Evolutionary conservation across 1,284 basidiomycete species (phyloP).

Genomic region (Puccinia horiana): DNA sequence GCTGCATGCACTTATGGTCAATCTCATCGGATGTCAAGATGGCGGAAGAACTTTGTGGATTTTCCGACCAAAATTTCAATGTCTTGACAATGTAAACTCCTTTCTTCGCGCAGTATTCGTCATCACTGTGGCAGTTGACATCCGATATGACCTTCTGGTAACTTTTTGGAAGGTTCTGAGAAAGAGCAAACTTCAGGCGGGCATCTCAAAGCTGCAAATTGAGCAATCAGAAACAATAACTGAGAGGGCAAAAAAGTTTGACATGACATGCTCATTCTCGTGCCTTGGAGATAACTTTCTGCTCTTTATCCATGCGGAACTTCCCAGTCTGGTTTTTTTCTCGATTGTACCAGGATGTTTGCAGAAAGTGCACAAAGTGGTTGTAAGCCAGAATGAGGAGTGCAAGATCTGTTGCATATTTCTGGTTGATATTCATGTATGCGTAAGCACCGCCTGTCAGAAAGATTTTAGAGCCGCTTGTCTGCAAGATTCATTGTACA

Average conservation of each 20-base stretch:
- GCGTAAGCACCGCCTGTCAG: neutral
- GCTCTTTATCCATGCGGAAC: neutral
- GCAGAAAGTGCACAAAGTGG: conserved; percentile 33
- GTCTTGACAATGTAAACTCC: conserved; percentile 18
- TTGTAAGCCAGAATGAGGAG: conserved; percentile 20
- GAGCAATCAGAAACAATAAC: neutral
- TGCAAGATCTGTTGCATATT: neutral
- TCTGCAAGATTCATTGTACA: neutral
- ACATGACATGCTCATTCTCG: neutral
- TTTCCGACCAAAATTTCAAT: neutral
- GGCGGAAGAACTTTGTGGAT: neutral
- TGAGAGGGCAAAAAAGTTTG: neutral
- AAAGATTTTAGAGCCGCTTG: neutral
- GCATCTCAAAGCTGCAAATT: neutral
- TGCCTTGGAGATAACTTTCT: neutral
- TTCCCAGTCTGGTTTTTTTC: conserved; percentile 21
- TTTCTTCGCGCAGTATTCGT: neutral
- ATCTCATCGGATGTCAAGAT: neutral
- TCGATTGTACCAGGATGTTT: neutral
- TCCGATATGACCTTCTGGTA: conserved; percentile 17
- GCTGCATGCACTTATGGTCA: neutral
- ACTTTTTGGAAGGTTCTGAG: conserved; percentile 5
- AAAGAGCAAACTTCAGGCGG: neutral
- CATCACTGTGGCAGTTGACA: conserved; percentile 19
- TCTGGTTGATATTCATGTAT: conserved; percentile 28